phyloP scores from a whole-genome alignment of 805 yeast genomes.

The Saccharomycopsis amapae region DNA sequence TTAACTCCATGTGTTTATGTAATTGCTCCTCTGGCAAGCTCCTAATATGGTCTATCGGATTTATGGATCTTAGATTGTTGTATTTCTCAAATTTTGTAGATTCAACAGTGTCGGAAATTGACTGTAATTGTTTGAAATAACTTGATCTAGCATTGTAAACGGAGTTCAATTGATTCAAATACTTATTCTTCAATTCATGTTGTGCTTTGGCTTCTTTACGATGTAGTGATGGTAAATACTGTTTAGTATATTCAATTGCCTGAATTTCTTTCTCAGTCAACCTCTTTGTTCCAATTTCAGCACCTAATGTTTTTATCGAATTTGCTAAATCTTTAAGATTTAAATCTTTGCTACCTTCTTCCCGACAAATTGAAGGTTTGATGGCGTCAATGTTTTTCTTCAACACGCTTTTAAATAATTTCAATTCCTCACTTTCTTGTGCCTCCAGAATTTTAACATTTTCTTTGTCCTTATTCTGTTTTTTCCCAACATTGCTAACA shows the following conservation, averaged over 20 bases:
- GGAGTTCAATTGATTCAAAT: conserved; percentile 46
- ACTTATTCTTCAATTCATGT: conserved; percentile 37
- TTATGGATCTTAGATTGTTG: neutral
- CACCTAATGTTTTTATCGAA: neutral
- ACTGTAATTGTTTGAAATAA: conserved; percentile 80
- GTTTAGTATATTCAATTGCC: conserved; percentile 13
- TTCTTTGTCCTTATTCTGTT: neutral
- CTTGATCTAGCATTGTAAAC: conserved; percentile 74
- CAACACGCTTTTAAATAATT: conserved; percentile 18
- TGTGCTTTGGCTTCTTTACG: conserved; percentile 38
- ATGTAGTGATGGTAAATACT: conserved; percentile 28
- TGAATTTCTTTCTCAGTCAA: conserved; percentile 3
- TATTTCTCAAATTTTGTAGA: conserved; percentile 35
- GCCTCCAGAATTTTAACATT: neutral
- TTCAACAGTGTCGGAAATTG: conserved; percentile 73
- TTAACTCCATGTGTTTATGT: neutral
- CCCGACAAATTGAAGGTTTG: conserved; percentile 14
- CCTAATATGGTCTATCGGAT: conserved; percentile 1
- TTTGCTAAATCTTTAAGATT: conserved; percentile 6
- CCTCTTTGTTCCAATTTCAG: neutral
- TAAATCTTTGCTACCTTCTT: conserved; percentile 4
- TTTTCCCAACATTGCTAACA: conserved; percentile 5
- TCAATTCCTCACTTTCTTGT: conserved; percentile 25
- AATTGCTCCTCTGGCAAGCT: neutral
- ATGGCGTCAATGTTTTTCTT: conserved; percentile 3